These are phyloP conservation scores for Trifolium fragiferum DNA, from an alignment of 306 rosid species.

Conservation along the genomic window DNA sequence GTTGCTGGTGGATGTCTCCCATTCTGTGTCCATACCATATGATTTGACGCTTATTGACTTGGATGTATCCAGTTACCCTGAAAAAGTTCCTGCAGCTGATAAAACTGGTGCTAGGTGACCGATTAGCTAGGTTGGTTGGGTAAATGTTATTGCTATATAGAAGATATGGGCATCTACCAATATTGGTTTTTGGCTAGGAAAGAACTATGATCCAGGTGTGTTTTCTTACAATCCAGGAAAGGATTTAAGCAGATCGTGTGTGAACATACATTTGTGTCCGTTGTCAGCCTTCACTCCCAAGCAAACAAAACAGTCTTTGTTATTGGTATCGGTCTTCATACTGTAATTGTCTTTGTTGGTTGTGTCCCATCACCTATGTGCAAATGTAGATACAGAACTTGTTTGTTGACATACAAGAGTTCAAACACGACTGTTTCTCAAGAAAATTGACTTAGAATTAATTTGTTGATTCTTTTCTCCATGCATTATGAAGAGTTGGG, in stretches of 20 bases:
- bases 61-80: slow-evolving; percentile 79
- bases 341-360: slow-evolving; percentile 50
- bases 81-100: slow-evolving; percentile 78
- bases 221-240: slow-evolving; percentile 40
- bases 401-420: slow-evolving; percentile 52
- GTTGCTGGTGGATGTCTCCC: slow-evolving; percentile 77
- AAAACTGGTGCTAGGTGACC: slow-evolving; percentile 55
- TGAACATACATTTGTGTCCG: slow-evolving; percentile 32
- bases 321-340: slow-evolving; percentile 41
- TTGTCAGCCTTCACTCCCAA: slow-evolving; percentile 36
- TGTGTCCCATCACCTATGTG: slow-evolving; percentile 50
- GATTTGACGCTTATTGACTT: slow-evolving; percentile 87
- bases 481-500: slow-evolving; percentile 16
- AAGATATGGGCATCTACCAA: slow-evolving; percentile 36
- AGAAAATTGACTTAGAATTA: slow-evolving; percentile 36
- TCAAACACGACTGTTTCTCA: slow-evolving; percentile 45
- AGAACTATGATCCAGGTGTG: slow-evolving; percentile 44
- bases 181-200: slow-evolving; percentile 37
- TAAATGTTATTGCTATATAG: slow-evolving; percentile 34
- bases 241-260: slow-evolving; percentile 43
- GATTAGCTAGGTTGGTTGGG: slow-evolving; percentile 39
- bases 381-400: slow-evolving; percentile 62
- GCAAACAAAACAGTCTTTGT: slow-evolving; percentile 37
- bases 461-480: slow-evolving; percentile 42
- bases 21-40: slow-evolving; percentile 58